A percentile compares a stretch with the other conserved stretches of the same genome.
Evolutionary conservation across 139 green algal species (phyloP).

Genomic region (Tetradesmus obliquus): DNA sequence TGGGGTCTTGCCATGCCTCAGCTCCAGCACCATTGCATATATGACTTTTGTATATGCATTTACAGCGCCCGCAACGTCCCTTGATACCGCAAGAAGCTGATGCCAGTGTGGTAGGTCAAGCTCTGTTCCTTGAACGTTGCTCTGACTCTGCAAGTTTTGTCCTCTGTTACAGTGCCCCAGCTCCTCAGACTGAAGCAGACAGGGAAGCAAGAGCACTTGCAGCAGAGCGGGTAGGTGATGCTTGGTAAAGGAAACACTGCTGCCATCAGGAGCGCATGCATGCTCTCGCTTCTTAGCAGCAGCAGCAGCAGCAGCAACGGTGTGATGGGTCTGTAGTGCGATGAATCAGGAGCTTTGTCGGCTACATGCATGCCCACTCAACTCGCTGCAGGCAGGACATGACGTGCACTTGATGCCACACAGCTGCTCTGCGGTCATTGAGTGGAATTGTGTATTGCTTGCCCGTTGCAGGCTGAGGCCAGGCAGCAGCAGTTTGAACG

Average conservation of each 20-base stretch:
- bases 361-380: not conserved
- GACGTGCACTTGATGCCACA: not conserved
- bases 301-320: not conserved
- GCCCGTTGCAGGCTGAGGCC: conserved; percentile 28
- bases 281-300: not conserved
- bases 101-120: not conserved
- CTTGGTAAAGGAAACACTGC: no score
- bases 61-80: not conserved
- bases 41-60: no score
- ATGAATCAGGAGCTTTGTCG: no score
- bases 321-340: no score
- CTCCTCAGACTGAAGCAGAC: not conserved
- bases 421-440: not conserved
- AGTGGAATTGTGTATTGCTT: not conserved
- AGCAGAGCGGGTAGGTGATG: conserved; percentile 19
- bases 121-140: not conserved
- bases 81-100: not conserved
- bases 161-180: not conserved
- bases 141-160: not conserved
- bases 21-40: not conserved
- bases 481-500: conserved; percentile 42
- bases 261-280: no score
- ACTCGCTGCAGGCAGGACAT: not conserved
- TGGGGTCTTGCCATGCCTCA: not conserved
- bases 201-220: conserved; percentile 5